Conservation (phyloP, 192 early-diverging fungal species). For the Coemansia sp. region DNA sequence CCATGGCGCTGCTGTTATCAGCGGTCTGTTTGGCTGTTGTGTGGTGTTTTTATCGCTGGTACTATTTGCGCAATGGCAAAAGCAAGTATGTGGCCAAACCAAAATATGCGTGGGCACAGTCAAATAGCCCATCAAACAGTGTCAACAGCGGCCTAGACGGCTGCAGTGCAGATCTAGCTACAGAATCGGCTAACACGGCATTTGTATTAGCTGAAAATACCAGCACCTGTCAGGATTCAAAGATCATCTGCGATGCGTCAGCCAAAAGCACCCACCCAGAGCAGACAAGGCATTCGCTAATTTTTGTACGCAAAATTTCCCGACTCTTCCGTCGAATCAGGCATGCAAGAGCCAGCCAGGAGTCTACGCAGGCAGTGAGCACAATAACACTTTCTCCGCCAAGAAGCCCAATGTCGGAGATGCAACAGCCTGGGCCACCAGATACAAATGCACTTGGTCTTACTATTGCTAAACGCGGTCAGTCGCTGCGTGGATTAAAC, state of each 20-base stretch:
- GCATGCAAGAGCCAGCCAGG: neutral
- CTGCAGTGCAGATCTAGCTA: neutral
- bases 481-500: slow-evolving; percentile 22
- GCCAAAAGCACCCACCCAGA: neutral
- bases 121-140: neutral
- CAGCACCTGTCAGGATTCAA: neutral
- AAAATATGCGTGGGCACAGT: neutral
- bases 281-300: neutral
- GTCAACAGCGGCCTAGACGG: neutral
- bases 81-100: neutral
- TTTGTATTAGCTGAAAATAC: neutral
- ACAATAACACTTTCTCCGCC: neutral
- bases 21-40: neutral
- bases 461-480: slow-evolving; percentile 13
- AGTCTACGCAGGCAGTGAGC: neutral
- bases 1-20: slow-evolving; percentile 15
- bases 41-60: slow-evolving; percentile 20
- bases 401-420: neutral
- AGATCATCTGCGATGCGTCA: neutral
- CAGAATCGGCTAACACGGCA: neutral
- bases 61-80: neutral
- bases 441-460: neutral
- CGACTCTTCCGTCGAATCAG: neutral
- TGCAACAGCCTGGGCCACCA: neutral
- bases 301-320: neutral